Percentiles rank a stretch among this genome's conserved stretches.
These are phyloP conservation scores for Radiomyces spectabilis DNA, from an alignment of 192 early-diverging fungal species.

Conservation along the genomic window DNA sequence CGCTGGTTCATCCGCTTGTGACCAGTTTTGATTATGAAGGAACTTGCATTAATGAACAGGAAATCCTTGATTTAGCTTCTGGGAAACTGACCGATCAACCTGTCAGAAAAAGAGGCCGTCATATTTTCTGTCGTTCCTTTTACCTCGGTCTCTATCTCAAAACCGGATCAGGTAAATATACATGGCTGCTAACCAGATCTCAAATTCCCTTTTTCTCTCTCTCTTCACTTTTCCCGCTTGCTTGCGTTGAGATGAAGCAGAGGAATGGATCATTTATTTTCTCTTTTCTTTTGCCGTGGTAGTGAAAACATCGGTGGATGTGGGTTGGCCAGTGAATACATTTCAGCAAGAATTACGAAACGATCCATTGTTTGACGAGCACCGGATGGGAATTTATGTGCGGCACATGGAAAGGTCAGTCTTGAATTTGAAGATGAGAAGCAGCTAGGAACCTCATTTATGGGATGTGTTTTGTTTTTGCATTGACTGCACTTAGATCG, in stretches of 20 bases:
- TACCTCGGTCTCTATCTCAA: slow-evolving; percentile 17
- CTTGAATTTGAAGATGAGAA: neutral
- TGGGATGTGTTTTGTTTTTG: too few species aligned
- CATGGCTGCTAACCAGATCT: too few species aligned
- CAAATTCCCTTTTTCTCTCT: too few species aligned
- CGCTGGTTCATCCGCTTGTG: slow-evolving; percentile 68
- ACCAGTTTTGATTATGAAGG: slow-evolving; percentile 42
- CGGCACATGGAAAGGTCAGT: neutral
- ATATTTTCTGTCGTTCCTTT: too few species aligned
- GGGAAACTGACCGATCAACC: too few species aligned
- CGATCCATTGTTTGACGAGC: neutral
- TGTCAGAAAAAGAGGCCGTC: too few species aligned
- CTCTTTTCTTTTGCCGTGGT: neutral
- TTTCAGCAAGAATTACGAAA: neutral
- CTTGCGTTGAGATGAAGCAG: too few species aligned
- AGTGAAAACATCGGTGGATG: neutral
- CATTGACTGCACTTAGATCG: too few species aligned
- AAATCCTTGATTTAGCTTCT: too few species aligned
- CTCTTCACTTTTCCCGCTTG: too few species aligned
- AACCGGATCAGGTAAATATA: neutral
- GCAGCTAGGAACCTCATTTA: neutral
- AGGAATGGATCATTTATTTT: too few species aligned
- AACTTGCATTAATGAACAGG: neutral
- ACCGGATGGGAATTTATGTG: neutral
- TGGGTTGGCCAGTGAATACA: neutral